Conservation (phyloP, 1,284 basidiomycete genomes). For the Pholiota adiposa region DNA sequence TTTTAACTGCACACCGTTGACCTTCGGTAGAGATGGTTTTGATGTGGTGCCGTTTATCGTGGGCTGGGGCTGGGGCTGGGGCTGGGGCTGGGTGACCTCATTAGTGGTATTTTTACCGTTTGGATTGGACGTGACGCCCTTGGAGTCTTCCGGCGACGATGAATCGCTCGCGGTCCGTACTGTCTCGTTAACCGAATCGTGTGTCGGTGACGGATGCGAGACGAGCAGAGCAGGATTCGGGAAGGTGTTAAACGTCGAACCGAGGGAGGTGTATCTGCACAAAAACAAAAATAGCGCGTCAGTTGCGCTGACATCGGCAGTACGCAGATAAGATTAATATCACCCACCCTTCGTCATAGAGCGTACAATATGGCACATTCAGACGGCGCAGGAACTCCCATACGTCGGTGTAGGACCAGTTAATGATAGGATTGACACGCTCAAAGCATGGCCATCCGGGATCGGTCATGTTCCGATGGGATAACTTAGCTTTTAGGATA, state of each 20-base stretch:
- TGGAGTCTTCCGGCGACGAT: conserved; percentile 5
- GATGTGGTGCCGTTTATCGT: conserved; percentile 16
- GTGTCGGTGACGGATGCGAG: conserved; percentile 28
- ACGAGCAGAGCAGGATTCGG: conserved; percentile 83
- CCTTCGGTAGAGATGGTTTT: conserved; percentile 2
- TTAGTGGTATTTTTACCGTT: conserved; percentile 11
- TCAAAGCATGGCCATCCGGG: conserved; percentile 88
- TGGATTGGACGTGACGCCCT: background rate
- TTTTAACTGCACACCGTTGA: conserved; percentile 17
- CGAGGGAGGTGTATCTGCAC: conserved; percentile 90
- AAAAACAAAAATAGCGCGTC: background rate
- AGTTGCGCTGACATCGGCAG: background rate
- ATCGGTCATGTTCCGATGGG: conserved; percentile 81
- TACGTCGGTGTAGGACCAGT: conserved; percentile 91
- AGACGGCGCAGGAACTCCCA: conserved; percentile 87
- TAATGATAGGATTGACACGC: conserved; percentile 94
- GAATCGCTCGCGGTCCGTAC: too few species aligned
- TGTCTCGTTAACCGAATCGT: too few species aligned
- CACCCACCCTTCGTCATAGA: conserved; percentile 91
- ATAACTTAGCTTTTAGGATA: conserved; percentile 57
- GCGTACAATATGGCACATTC: conserved; percentile 80
- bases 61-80: conserved; percentile 29
- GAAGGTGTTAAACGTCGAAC: conserved; percentile 93
- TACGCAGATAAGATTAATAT: background rate
- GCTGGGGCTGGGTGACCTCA: too few species aligned